These are phyloP conservation scores for Ramaria sp. DNA, from an alignment of 768 basidiomycete species.

Conservation along the genomic window DNA sequence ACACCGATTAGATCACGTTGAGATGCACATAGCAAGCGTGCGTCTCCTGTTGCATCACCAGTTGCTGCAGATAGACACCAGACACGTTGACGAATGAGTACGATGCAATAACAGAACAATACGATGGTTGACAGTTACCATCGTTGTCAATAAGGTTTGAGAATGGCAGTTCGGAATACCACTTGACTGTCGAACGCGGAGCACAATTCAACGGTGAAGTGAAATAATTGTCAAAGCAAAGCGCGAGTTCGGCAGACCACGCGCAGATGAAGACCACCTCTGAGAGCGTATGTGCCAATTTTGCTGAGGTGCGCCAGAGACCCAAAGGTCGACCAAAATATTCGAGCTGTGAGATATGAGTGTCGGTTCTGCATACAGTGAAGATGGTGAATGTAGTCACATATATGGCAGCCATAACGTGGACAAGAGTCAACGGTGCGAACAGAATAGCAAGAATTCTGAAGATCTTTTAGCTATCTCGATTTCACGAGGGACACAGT, in stretches of 20 bases:
- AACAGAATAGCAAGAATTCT: conserved; percentile 81
- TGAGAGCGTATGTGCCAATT: conserved; percentile 75
- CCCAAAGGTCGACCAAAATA: conserved; percentile 89
- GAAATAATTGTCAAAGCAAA: conserved; percentile 88
- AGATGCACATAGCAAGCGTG: conserved; percentile 53
- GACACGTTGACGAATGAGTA: conserved; percentile 10
- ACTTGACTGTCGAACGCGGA: conserved; percentile 42
- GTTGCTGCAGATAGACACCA: conserved; percentile 13
- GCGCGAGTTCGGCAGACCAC: conserved; percentile 85
- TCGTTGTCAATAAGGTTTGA: conserved; percentile 28
- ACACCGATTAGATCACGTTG: conserved; percentile 72
- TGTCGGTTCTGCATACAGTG: conserved; percentile 11
- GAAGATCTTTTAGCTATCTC: background rate
- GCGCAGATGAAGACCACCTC: conserved; percentile 88
- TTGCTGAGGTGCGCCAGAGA: conserved; percentile 82
- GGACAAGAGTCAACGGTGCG: conserved; percentile 68
- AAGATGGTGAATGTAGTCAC: conserved; percentile 34
- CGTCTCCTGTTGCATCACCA: background rate
- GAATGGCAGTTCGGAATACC: conserved; percentile 58
- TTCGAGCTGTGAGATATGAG: conserved; percentile 49
- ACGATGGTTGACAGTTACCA: conserved; percentile 21
- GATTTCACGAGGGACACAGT: background rate
- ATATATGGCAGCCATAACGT: conserved; percentile 81
- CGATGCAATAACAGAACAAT: conserved; percentile 12
- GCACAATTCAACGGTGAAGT: conserved; percentile 77